Percentiles rank a stretch among this genome's conserved stretches.
phyloP scores from a whole-genome alignment of 2,329 filamentous ascomycete genomes.

The Cladosporium colombiae region DNA sequence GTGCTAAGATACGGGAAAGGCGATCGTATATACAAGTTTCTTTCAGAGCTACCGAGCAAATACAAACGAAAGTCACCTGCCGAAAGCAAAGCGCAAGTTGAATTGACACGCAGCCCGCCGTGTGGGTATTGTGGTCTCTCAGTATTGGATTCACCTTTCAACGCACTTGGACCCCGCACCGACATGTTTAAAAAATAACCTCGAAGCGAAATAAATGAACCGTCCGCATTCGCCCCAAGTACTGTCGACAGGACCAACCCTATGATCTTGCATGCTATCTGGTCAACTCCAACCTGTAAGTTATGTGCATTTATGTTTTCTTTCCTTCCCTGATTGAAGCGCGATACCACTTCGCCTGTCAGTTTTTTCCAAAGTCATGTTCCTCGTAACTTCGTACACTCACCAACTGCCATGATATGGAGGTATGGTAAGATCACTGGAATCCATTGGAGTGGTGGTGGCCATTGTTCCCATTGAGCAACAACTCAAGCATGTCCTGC shows the following conservation, averaged over 20 bases:
- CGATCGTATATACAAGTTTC: background rate
- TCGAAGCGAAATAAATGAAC: background rate
- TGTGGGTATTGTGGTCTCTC: constrained; percentile 9
- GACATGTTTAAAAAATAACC: background rate
- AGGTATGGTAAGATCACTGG: background rate
- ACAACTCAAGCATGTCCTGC: constrained; percentile 52
- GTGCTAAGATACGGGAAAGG: background rate
- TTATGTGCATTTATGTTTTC: background rate
- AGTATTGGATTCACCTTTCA: background rate
- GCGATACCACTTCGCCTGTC: background rate
- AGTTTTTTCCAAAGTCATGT: background rate
- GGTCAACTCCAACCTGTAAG: background rate
- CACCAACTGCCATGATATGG: background rate
- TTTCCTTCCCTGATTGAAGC: background rate
- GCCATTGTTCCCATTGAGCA: constrained; percentile 35
- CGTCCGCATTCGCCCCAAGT: background rate
- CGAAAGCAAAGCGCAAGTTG: background rate
- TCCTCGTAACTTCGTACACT: constrained; percentile 2
- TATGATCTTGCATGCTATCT: background rate
- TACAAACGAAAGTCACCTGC: background rate
- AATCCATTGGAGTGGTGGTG: constrained; percentile 9
- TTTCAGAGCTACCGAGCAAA: background rate
- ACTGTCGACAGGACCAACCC: background rate
- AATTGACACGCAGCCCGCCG: constrained; percentile 7
- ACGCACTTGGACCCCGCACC: background rate